phyloP scores from a whole-genome alignment of 1,139 yeast genomes.

The Geotrichum siamense region DNA sequence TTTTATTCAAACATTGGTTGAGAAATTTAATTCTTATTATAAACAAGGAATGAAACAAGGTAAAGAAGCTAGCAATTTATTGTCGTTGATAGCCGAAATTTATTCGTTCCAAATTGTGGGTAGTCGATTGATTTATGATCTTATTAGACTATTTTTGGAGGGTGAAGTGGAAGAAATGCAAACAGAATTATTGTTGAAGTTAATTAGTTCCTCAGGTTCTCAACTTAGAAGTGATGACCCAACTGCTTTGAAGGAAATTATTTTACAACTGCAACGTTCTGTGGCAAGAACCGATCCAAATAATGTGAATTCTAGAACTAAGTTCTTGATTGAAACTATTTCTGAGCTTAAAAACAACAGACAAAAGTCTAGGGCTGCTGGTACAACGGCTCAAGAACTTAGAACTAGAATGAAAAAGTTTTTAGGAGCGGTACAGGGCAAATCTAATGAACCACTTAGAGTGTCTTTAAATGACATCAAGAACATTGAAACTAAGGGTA shows the following conservation, averaged over 20 bases:
- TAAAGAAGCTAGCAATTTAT: conserved; percentile 60
- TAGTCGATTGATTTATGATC: conserved; percentile 67
- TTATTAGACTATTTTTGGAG: conserved; percentile 50
- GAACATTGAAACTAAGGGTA: conserved; percentile 69
- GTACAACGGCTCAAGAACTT: conserved; percentile 38
- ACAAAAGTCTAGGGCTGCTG: conserved; percentile 40
- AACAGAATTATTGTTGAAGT: conserved; percentile 67
- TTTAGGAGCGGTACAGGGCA: conserved; percentile 42
- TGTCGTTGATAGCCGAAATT: conserved; percentile 68
- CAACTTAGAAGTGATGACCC: conserved; percentile 91
- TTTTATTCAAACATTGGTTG: conserved; percentile 72
- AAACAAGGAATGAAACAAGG: conserved; percentile 26
- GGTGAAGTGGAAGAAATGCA: conserved; percentile 55
- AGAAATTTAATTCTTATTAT: conserved; percentile 43
- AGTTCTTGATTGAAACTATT: conserved; percentile 77
- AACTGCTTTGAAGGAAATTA: conserved; percentile 70
- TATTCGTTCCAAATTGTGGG: conserved; percentile 73
- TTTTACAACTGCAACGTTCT: conserved; percentile 48
- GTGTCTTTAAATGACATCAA: conserved; percentile 79
- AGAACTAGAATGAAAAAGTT: conserved; percentile 63
- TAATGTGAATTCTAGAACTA: conserved; percentile 56
- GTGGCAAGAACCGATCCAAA: conserved; percentile 37
- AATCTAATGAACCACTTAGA: conserved; percentile 63
- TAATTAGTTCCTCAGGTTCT: conserved; percentile 71
- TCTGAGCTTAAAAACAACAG: conserved; percentile 82